Evolutionary conservation across 2,329 filamentous ascomycete species (phyloP), one percentile per base, ranked within the genome.

Genomic region (Aspergillus vadensis): DNA sequence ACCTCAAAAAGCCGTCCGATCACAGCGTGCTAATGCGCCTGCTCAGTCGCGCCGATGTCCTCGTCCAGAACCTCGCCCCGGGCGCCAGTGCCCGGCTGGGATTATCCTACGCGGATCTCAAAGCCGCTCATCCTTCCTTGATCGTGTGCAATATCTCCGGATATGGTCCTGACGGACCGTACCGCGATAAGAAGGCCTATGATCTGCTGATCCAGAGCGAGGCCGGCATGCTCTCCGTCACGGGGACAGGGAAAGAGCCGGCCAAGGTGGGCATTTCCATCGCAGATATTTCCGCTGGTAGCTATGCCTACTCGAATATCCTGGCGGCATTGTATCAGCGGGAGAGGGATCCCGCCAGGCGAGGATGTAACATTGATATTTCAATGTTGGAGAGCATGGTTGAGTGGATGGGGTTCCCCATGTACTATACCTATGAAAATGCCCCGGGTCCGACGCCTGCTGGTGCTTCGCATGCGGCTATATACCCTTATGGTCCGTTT

Each of bases 301-400:
- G 81, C 72, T 83, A 82, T 57, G 83, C 83, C 0, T 82, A 82
- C 64, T 78, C 76, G 25, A 82, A 80, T 56, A 83, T 85, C 39
- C 70, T 85, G 4, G 80, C 80, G 0, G 83, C 83, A 0, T 62
- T 85, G 4, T 65, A 84, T 19, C 79, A 82, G 64, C 79, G 84
- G 0, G 73, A 69, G 1, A 83, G 80, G 63, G 82, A 82, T 39
- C 57, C 57, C 0, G 52, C 32, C 0, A 81, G 82, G 0, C 71
- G 72, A 30, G 84, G 84, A 0, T 80, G 77, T 32, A 75, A 78
- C 17, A 76, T 86, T 19, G 84, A 86, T 47, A 81, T 86, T 15
- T 84, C 82, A 1, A 86, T 86, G 84, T 73, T 86, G 7, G 84
- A 86, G 67, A 79, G 80, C 51, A 83, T 86, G 82, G 76, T 80